Percentiles rank a stretch among this genome's conserved stretches.
phyloP scores from a whole-genome alignment of 1,284 basidiomycete genomes.

The Pseudozyma pruni region DNA sequence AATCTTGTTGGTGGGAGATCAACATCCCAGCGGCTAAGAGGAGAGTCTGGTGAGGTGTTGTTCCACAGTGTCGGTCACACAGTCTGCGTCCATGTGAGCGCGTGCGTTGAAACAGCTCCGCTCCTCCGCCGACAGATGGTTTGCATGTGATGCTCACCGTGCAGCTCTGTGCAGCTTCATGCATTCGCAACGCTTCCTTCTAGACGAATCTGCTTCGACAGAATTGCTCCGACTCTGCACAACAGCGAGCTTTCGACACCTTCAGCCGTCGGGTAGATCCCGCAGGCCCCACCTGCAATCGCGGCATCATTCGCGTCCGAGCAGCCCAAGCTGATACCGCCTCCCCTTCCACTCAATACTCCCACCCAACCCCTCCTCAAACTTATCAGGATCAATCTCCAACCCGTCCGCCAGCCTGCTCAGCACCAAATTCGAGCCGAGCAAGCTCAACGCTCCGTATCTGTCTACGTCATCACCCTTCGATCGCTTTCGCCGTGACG shows the following conservation, averaged over 20 bases:
- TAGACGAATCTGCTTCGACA: too few relatives aligned
- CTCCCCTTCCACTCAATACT: conserved; percentile 42
- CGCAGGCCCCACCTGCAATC: conserved; percentile 1
- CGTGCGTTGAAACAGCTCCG: too few relatives aligned
- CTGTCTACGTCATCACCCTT: background rate
- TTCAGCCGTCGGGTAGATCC: conserved; percentile 11
- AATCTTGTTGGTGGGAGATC: too few relatives aligned
- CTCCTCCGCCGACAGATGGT: conserved; percentile 26
- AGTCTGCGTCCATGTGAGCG: too few relatives aligned
- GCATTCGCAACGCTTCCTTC: background rate
- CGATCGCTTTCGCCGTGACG: background rate
- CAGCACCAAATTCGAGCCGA: conserved; percentile 58
- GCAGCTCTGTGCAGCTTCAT: conserved; percentile 12
- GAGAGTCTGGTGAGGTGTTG: too few relatives aligned
- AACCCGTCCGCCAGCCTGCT: conserved; percentile 50
- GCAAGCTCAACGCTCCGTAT: conserved; percentile 58
- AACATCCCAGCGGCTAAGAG: too few relatives aligned
- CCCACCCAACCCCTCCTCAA: conserved; percentile 22
- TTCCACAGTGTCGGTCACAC: too few relatives aligned
- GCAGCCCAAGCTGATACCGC: conserved; percentile 20
- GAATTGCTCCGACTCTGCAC: too few relatives aligned
- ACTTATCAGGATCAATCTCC: conserved; percentile 43
- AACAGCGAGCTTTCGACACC: too few relatives aligned
- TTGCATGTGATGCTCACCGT: conserved; percentile 16
- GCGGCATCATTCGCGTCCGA: conserved; percentile 4